Base-by-base conservation (phyloP, 768 basidiomycete species). In the Leucocoprinus birnbaumii region DNA sequence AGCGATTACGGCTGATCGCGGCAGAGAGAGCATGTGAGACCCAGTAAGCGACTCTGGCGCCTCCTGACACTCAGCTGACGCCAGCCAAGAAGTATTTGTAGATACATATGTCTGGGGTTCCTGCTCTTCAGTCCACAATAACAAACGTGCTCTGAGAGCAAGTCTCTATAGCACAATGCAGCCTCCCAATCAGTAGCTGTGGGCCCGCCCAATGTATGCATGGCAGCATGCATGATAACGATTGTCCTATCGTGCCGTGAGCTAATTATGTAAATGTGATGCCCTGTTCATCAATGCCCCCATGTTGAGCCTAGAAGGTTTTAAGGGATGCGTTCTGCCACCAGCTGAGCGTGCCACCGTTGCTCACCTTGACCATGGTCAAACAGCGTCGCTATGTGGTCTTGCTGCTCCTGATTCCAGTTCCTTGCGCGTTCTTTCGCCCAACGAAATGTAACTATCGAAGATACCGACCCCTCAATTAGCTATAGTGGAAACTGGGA, bases 371-470 rank as follows among this genome's bases (percentile, higher is more conserved):
- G 38, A 53, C 14, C 44, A 53, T 53, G 52, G 16, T 13, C 24
- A 38, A 16, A 16, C 9, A 38, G 16, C 19, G n/a, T 25, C 44
- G 18, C 38, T 38, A 14, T 46, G 45, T 19, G 10, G 26, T 55
- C 18, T 22, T 55, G 3, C 8, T 55, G 22, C 37, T 55, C 27
- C 9, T 10, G 34, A 48, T 31, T n/a, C 19, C 40, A 43, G 3
- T 49, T 16, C 19, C 40, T 41, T 21, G 24, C 41, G 9, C 3
- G 18, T 16, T 47, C 53, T 37, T 9, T 25, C n/a, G 47, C 57
- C 7, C 53, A 55, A 13, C 13, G 18, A n/a, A 59, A 59, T 46
- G 22, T 48, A 21, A 59, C 58, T 2, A 16, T 59, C 11, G 54
- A 59, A 31, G 54, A 59, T 21, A 27, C 14, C 14, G 38, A 59